Evolutionary conservation across 805 yeast genomes (phyloP), one percentile per base, ranked within the genome.

Genomic region (Isabelozyma pseudorhagii): DNA sequence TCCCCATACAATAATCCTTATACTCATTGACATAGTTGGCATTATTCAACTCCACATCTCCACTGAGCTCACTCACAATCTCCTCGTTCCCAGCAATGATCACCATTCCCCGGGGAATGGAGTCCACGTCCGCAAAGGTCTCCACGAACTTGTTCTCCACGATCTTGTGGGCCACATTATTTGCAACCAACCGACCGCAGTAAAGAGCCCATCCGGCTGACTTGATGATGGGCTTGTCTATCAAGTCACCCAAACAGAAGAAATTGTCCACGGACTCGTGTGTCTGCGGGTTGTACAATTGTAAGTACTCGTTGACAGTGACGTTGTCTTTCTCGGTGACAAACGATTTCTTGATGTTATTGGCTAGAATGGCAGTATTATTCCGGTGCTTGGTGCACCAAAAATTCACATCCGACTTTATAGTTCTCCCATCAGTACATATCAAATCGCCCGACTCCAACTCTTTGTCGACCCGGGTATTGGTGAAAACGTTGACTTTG

Each of bases 171-270:
- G 66, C 54, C 36, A 73, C 53, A 48, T 73, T 73, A 51, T 69
- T 68, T 13, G 77, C 76, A 8, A 60, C 68, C 46, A 60, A 69
- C 40, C 75, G 57, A 1, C 77, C 77, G 67, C 67, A 69, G 53
- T 69, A 72, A 58, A 71, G 63, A 3, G 77, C 77, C 77, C 77
- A 73, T 2, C 78, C 78, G 2, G 78, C 77, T 43, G 72, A 67
- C 57, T 73, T 73, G 52, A 73, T 70, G 46, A 71, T 69, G 29
- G 74, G 70, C 28, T 66, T 48, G 42, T 72, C 74, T 4, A 70
- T 71, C 51, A 72, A 57, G 53, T 73, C 77, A 6, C 78, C 78
- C 21, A 71, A 48, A 36, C 59, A 69, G 48, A 72, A 73, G 45
- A 72, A 56, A 48, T 69, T 63, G 15, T 50, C 56, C 9, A 62